Evolutionary conservation across 768 basidiomycete species (phyloP).

Genomic region (Lactifluus piperatus): DNA sequence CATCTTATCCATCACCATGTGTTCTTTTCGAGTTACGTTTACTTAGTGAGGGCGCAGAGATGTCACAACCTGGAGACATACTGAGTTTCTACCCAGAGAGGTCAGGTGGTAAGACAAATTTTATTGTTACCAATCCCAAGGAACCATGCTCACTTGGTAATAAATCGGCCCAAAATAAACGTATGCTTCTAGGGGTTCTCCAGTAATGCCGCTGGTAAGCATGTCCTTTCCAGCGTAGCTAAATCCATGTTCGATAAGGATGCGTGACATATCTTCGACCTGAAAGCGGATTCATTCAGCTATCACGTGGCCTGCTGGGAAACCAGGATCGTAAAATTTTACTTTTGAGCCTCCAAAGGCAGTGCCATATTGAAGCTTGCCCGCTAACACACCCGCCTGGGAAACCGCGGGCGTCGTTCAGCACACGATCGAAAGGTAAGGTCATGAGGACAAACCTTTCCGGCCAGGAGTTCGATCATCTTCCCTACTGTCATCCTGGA

Average conservation of each 20-base stretch:
- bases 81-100: slow-evolving; percentile 71
- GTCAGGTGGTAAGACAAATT: not conserved
- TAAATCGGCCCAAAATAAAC: slow-evolving; percentile 99
- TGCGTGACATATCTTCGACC: slow-evolving; percentile 98
- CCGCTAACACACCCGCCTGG: slow-evolving; percentile 84
- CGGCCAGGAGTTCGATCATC: slow-evolving; percentile 96
- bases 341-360: slow-evolving; percentile 98
- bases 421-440: not conserved
- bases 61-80: slow-evolving; percentile 34
- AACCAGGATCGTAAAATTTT: slow-evolving; percentile 5
- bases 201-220: slow-evolving; percentile 96
- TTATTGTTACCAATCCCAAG: not conserved
- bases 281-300: slow-evolving; percentile 25
- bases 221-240: slow-evolving; percentile 99
- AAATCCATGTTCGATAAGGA: slow-evolving; percentile 91
- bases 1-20: slow-evolving; percentile 99
- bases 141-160: slow-evolving; percentile 63
- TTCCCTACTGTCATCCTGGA: slow-evolving; percentile 99
- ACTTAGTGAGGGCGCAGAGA: slow-evolving; percentile 6
- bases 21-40: slow-evolving; percentile 52
- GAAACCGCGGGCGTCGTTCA: not conserved
- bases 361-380: slow-evolving; percentile 88
- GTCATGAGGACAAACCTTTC: slow-evolving; percentile 52
- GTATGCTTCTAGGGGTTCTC: slow-evolving; percentile 92
- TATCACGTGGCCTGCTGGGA: not conserved